A percentile compares a stretch with the other conserved stretches of the same genome.
These are phyloP conservation scores for Trichoderma oligosporum DNA, from an alignment of 2,329 filamentous ascomycete genomes.

Conservation along the genomic window DNA sequence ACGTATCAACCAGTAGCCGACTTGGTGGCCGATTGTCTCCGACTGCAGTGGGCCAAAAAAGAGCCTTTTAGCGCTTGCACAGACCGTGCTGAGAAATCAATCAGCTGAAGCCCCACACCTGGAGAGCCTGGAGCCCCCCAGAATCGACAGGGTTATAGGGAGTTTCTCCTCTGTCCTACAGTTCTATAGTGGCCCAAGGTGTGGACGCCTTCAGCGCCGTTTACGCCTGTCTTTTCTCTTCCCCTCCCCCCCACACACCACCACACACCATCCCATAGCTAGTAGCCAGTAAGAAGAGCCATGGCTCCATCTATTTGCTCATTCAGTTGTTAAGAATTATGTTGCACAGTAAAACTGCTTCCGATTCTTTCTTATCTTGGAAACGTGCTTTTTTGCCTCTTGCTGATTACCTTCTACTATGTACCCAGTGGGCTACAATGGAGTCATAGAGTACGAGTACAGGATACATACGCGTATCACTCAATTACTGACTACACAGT, in stretches of 20 bases:
- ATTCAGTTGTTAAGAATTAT: constrained; percentile 16
- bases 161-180: too few relatives aligned
- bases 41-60: constrained; percentile 10
- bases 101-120: constrained; percentile 13
- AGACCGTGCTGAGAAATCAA: constrained; percentile 19
- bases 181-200: neutral
- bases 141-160: neutral
- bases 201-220: constrained; percentile 4
- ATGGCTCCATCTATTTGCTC: constrained; percentile 13
- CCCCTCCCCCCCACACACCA: too few relatives aligned
- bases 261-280: neutral
- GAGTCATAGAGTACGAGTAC: too few relatives aligned
- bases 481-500: neutral
- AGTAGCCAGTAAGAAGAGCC: constrained; percentile 13
- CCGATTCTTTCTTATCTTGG: neutral
- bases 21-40: constrained; percentile 8
- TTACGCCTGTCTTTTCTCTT: constrained; percentile 5
- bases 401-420: too few relatives aligned
- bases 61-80: constrained; percentile 8
- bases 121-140: neutral
- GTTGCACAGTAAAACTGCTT: neutral
- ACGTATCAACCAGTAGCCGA: constrained; percentile 15
- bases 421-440: too few relatives aligned
- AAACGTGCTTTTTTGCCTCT: too few relatives aligned
- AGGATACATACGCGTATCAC: too few relatives aligned